These are phyloP conservation scores for Babjeviella inositovora DNA, from an alignment of 805 yeast species.

Conservation along the genomic window DNA sequence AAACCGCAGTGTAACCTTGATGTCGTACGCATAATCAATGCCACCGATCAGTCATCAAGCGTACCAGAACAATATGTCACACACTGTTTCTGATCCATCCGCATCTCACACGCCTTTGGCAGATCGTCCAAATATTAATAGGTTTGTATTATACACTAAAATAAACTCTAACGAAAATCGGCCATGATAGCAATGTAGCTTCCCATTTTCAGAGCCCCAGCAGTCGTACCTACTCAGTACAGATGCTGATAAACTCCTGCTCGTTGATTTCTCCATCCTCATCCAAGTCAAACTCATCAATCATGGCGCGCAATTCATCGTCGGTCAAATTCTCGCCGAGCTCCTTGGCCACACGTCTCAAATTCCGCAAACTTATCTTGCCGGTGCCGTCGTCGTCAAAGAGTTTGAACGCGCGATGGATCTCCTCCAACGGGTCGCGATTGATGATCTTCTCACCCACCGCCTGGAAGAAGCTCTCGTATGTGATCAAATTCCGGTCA, in stretches of 20 bases:
- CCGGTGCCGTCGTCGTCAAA: conserved; percentile 87
- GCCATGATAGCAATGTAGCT: too few relatives aligned
- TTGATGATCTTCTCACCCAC: conserved; percentile 73
- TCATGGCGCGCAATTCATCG: conserved; percentile 91
- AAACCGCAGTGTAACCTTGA: too few relatives aligned
- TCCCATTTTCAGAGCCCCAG: too few relatives aligned
- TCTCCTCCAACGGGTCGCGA: conserved; percentile 88
- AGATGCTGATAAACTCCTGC: conserved; percentile 79
- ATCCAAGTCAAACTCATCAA: conserved; percentile 91
- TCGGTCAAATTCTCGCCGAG: conserved; percentile 85
- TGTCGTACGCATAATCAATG: too few relatives aligned
- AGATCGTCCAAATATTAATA: too few relatives aligned
- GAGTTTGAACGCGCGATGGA: conserved; percentile 72
- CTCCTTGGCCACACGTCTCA: conserved; percentile 83
- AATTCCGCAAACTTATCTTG: conserved; percentile 63
- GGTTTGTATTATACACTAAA: too few relatives aligned
- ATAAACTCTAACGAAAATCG: too few relatives aligned
- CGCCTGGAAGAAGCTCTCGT: conserved; percentile 61
- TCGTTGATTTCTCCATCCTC: conserved; percentile 92
- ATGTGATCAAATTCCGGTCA: conserved; percentile 54
- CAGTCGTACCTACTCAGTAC: conserved; percentile 41
- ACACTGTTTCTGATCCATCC: too few relatives aligned
- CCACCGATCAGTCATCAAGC: too few relatives aligned
- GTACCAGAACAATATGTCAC: too few relatives aligned
- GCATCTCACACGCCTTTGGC: too few relatives aligned